Base-by-base conservation (phyloP, 148 eudicot genomes). In the Fagopyrum homotropicum region DNA sequence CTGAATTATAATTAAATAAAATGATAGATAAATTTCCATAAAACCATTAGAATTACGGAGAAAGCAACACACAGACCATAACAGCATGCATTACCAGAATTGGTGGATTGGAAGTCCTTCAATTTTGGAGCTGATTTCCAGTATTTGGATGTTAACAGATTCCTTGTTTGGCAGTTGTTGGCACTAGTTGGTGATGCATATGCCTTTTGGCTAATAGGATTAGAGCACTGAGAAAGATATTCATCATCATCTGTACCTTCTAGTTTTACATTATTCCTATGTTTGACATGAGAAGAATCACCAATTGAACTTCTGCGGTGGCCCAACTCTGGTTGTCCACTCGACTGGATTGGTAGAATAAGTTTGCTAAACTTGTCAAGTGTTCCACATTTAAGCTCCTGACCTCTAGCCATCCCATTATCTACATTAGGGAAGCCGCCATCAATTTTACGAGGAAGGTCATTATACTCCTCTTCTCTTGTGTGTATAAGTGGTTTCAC, bases 161-260 rank as follows among this genome's bases (percentile, higher is more conserved):
- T 92, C 83, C 88, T 86, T 75, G 88, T 82, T 72, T 85, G 82
- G 45, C 81, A 80, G 79, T 89, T 89, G 60, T 85, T 87, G 61
- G 40, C 52, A 40, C 84, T 77, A 2, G 84, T 75, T 44, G 83
- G 91, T 49, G 86, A 83, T 81, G 87, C 86, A 50, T 73, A 80
- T 74, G 82, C 86, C 91, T 86, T 88, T 79, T 83, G 85, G 80
- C 84, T 76, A 70, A 83, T 86, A 70, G 69, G 83, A 76, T 81
- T 86, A 72, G 87, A 82, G 79, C 80, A 84, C 73, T 81, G 80
- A 76, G 82, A 88, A 83, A 78, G 89, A 82, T 87, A 90, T 83
- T 89, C 95, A 48, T 96, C 97, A 86, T 90, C 89, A 85, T 96
- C 97, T 86, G 85, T 89, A 89, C 79, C 82, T 64, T 79, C 84